These are phyloP conservation scores for Dysphania ambrosioides DNA, from an alignment of 148 eudicot species.

Conservation along the genomic window DNA sequence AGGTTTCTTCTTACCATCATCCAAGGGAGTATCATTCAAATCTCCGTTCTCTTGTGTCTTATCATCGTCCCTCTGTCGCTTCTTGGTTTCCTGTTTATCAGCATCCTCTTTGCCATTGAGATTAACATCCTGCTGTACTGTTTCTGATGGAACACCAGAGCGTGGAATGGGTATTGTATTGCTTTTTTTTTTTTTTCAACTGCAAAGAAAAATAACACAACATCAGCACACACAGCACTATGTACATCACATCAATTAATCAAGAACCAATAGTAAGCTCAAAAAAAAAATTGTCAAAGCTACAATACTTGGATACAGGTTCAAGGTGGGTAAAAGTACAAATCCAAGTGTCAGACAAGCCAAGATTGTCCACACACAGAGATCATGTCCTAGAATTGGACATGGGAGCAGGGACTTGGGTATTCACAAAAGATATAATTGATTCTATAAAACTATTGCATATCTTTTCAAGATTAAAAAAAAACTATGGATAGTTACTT, in stretches of 20 bases:
- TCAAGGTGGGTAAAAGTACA: too few species aligned
- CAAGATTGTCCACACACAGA: too few species aligned
- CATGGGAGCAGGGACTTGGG: too few species aligned
- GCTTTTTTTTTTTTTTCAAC: slow-evolving; percentile 82
- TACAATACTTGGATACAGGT: too few species aligned
- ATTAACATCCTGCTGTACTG: slow-evolving; percentile 33
- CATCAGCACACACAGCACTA: background rate
- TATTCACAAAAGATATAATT: too few species aligned
- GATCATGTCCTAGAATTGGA: too few species aligned
- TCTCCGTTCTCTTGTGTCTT: slow-evolving; percentile 23
- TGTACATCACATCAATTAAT: background rate
- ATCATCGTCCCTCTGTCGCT: slow-evolving; percentile 27
- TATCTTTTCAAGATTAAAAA: too few species aligned
- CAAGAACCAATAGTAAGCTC: too few species aligned
- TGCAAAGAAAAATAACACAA: slow-evolving; percentile 26
- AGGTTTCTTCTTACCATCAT: slow-evolving; percentile 22
- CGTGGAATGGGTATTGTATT: slow-evolving; percentile 43
- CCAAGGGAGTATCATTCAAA: slow-evolving; percentile 13
- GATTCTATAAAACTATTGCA: too few species aligned
- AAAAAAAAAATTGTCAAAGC: too few species aligned
- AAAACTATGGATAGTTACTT: too few species aligned
- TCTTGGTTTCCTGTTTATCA: slow-evolving; percentile 27
- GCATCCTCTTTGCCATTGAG: slow-evolving; percentile 24
- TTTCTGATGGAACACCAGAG: slow-evolving; percentile 37
- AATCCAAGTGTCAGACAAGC: too few species aligned